Evolutionary conservation across 2,329 filamentous ascomycete species (phyloP).

Genomic region (Epichloe festucae): DNA sequence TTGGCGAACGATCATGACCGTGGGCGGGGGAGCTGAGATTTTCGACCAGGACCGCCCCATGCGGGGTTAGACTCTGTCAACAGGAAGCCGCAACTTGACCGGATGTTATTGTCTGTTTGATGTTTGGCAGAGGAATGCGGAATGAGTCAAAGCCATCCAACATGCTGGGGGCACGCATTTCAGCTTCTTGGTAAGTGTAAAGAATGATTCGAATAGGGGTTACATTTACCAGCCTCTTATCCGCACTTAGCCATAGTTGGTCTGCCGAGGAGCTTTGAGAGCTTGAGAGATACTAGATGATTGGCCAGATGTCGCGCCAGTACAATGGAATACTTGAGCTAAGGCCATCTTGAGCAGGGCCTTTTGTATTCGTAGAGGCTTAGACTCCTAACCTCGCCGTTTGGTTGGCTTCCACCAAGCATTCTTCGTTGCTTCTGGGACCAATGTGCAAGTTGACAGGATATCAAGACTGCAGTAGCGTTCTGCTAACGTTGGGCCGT

Average conservation of each 20-base stretch:
- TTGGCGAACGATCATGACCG: background rate
- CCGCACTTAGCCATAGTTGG: background rate
- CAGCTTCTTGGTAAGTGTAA: background rate
- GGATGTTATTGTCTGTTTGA: too few species aligned
- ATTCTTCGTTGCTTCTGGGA: background rate
- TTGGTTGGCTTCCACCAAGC: background rate
- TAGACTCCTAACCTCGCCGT: background rate
- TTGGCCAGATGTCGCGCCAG: background rate
- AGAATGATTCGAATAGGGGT: background rate
- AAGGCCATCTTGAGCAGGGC: background rate
- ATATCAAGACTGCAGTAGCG: too few species aligned
- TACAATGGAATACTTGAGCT: background rate
- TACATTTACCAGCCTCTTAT: background rate
- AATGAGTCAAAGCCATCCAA: too few species aligned
- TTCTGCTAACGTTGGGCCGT: too few species aligned
- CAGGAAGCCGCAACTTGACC: too few species aligned
- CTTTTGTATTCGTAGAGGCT: background rate
- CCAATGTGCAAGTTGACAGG: too few species aligned
- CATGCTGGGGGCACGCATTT: background rate
- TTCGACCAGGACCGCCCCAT: background rate
- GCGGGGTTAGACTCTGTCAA: too few species aligned
- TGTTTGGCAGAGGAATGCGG: too few species aligned
- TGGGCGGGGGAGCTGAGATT: background rate
- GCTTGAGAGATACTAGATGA: background rate
- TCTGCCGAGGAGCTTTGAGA: background rate